Evolutionary conservation across 1,284 basidiomycete species (phyloP), one percentile per base, ranked within the genome.

Genomic region (Cryptococcus sp.): DNA sequence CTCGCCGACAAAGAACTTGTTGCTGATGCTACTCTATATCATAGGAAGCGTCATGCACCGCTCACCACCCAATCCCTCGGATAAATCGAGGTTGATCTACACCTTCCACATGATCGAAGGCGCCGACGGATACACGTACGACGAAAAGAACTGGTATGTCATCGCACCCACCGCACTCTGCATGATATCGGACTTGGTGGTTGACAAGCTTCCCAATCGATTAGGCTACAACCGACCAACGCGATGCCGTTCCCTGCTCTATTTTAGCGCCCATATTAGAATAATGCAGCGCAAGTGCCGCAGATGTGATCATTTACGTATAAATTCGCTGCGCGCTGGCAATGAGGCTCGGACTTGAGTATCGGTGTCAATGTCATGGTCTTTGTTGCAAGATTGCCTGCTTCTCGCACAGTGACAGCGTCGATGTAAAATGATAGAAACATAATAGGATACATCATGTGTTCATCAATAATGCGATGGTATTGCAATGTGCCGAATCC

Each of bases 41-140:
- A 5, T 56, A 79, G 93, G 93, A 0, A 86, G 84, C 47, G 89
- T 93, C 1, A 79, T 95, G 64, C 93, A 97, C 80, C 91, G 89
- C 76, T 92, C 89, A 0, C 89, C 91, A 72, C 83, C 85, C 50
- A 96, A 87, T 81, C 16, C 88, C 82, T 72, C 80, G 74, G 56
- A 81, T 81, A 69, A 92, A 55, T 75, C 90, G 2, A 84, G 93
- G 19, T 91, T 89, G 68, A 92, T 92, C 39, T 96, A 95, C 74
- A 95, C 93, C 1, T 96, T 96, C 78, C 93, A 96, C 71, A 93
- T 80, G 76, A 81, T 82, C 44, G 80, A 81, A 48, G 77, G 78
- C 8, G 67, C 63, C 0, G 62, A 76, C 17, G 75, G 70, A 2
- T 61, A 58, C 19, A 56, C 54, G 20, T 79, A 78, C 47, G 78